Evolutionary conservation across 2,329 filamentous ascomycete species (phyloP), one percentile per base, ranked within the genome.

Genomic region (Sclerotiophoma versabilis): DNA sequence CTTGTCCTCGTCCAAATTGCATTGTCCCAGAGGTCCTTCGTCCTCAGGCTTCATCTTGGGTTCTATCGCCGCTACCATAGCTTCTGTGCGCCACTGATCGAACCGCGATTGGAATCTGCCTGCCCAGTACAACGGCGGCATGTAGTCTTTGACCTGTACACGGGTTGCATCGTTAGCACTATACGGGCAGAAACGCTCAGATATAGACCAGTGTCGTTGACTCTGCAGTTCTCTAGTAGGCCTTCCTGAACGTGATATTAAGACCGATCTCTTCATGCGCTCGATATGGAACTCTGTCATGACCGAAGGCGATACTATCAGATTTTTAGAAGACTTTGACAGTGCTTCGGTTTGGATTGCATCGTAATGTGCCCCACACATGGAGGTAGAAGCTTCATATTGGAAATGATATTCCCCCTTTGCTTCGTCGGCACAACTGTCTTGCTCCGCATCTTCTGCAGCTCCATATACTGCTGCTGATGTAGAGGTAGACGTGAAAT

Each of bases 21-120:
- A 73, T 20, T 63, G 55, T n/a, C 60, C 60, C 9, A 72, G 41
- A 11, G 48, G 50, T 10, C 60, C 65, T 11, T 58, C 46, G 4
- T 46, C 37, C 17, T 53, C 26, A 14, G 8, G 9, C 33, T 58
- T 45, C 17, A 60, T 34, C 0, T 41, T 25, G 11, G 63, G 52
- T 36, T 68, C 45, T 0, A 71, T 49, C 12, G 65, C 52, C 8
- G 48, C 59, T 23, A 52, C 46, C 64, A 71, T 69, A 12, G 68
- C 69, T 47, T 71, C 66, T 7, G 65, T 70, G 25, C 69, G 71
- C 72, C 72, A 74, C 36, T 66, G 65, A 50, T 74, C 72, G 41
- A 62, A 69, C 50, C 68, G 59, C 5, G 70, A 60, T 46, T 71
- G 68, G 39, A 74, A 73, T 8, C 72, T 63, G 8, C 71, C 72